Evolutionary conservation across 352 stramenopile genomes (phyloP), one percentile per base, ranked within the genome.

Genomic region (Pythium angustatum): DNA sequence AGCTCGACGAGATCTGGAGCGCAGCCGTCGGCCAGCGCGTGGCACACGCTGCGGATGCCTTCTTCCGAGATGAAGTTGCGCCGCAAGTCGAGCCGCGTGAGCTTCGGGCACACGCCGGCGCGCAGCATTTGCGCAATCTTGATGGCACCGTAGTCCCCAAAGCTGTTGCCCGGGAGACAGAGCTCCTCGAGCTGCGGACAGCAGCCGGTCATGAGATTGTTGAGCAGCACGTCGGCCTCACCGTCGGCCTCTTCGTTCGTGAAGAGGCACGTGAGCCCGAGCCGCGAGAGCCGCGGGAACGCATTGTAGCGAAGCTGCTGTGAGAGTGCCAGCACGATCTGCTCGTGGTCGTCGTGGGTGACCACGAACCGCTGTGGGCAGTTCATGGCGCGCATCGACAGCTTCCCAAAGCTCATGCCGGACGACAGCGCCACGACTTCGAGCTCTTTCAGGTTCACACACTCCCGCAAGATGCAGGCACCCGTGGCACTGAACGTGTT

Each of bases 11-110:
- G 72, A 24, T 88, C 65, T 11, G 78, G 78, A 22, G 79, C 85
- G 48, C 75, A 93, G 14, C 85, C 83, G 47, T 91, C 81, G 9
- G 81, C 85, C 22, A 93, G 67, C 12, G 83, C 82, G 54, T 85
- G 78, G 57, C 85, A 94, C 47, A 94, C 56, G 21, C 78, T 85
- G 15, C 83, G 79, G 36, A 89, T 72, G 17, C 86, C 86, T 60
- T 90, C 78, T 60, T 96, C 87, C 26, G 83, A 83, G 49, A 96
- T 93, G 66, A 94, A 96, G 56, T 96, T 96, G 38, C 85, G 83
- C 6, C 85, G 80, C 63, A 96, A 53, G 58, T 96, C 87, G 28
- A 96, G 63, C 3, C 83, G 76, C 54, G 79, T 92, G 19, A 96
- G 79, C 55, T 91, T 78, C 10, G 87, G 81, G 55, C 83, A 96